These are phyloP conservation scores for Lactarius tabidus DNA, from an alignment of 768 basidiomycete genomes.

Conservation along the genomic window DNA sequence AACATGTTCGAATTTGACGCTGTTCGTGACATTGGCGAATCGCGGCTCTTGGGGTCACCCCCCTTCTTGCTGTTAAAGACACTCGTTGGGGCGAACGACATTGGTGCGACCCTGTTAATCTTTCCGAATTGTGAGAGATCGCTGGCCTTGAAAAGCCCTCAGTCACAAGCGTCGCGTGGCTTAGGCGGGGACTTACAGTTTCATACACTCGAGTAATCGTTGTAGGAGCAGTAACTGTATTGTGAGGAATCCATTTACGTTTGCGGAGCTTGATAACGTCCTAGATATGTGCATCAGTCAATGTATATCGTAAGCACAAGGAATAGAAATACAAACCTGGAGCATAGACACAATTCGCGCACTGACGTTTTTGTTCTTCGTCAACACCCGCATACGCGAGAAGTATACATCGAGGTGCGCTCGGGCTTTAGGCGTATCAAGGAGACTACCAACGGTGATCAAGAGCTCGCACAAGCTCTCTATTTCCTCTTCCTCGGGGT, in stretches of 20 bases:
- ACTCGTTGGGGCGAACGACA: slow-evolving; percentile 85
- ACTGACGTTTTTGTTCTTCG: slow-evolving; percentile 67
- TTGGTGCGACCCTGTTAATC: slow-evolving; percentile 61
- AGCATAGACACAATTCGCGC: slow-evolving; percentile 95
- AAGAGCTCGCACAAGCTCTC: slow-evolving; percentile 93
- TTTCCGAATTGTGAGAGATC: slow-evolving; percentile 88
- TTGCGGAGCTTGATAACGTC: slow-evolving; percentile 88
- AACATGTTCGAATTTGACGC: slow-evolving; percentile 84
- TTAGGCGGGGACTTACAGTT: slow-evolving; percentile 48
- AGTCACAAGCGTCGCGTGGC: neutral
- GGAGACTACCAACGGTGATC: slow-evolving; percentile 77
- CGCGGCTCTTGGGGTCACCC: slow-evolving; percentile 52
- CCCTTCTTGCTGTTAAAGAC: slow-evolving; percentile 79
- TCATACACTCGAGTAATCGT: slow-evolving; percentile 90
- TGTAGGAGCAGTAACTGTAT: slow-evolving; percentile 69
- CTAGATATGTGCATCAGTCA: slow-evolving; percentile 39
- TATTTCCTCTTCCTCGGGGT: slow-evolving; percentile 97
- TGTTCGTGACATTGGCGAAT: slow-evolving; percentile 70
- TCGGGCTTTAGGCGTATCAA: slow-evolving; percentile 78
- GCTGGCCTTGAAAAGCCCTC: slow-evolving; percentile 53
- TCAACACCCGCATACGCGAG: slow-evolving; percentile 82
- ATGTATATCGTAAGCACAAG: neutral
- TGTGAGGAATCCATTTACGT: slow-evolving; percentile 75
- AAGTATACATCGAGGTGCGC: too few species aligned
- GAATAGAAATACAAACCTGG: slow-evolving; percentile 52